Percentiles rank a stretch among this genome's conserved stretches.
Evolutionary conservation across 768 basidiomycete species (phyloP).

Genomic region (Hypholoma sublateritium): DNA sequence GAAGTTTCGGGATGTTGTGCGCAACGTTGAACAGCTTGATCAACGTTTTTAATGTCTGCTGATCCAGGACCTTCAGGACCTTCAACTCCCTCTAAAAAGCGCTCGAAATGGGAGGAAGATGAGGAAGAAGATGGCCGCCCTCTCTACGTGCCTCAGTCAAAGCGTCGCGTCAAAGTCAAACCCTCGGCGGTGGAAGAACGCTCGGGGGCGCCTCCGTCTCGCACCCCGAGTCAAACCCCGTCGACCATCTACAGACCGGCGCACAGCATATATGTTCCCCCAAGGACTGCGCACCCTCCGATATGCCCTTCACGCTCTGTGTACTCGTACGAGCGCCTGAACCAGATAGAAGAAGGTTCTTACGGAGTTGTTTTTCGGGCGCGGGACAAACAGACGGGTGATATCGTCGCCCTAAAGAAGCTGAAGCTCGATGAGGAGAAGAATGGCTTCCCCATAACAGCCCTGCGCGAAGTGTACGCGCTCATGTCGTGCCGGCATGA

Average conservation of each 20-base stretch:
- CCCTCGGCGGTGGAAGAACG: slow-evolving; percentile 22
- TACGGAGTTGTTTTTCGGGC: slow-evolving; percentile 99
- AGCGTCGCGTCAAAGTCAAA: slow-evolving; percentile 55
- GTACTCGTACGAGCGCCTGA: slow-evolving; percentile 89
- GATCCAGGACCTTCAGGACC: slow-evolving; percentile 40
- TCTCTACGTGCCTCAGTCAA: slow-evolving; percentile 41
- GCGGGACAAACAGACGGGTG: slow-evolving; percentile 89
- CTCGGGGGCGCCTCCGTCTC: slow-evolving; percentile 17
- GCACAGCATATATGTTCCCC: slow-evolving; percentile 75
- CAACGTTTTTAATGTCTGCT: slow-evolving; percentile 9
- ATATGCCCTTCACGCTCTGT: slow-evolving; percentile 89
- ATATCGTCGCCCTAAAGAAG: slow-evolving; percentile 96
- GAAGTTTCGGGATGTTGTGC: neutral
- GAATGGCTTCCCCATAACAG: slow-evolving; percentile 97
- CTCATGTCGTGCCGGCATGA: slow-evolving; percentile 93
- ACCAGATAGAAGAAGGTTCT: slow-evolving; percentile 98
- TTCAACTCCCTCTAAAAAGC: slow-evolving; percentile 64
- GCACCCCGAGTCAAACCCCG: slow-evolving; percentile 16
- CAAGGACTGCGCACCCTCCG: slow-evolving; percentile 72
- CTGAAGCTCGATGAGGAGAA: slow-evolving; percentile 98
- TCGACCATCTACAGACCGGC: slow-evolving; percentile 19
- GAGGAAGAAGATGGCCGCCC: slow-evolving; percentile 34
- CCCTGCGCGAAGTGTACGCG: slow-evolving; percentile 92
- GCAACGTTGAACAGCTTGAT: neutral
- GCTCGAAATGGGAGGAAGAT: slow-evolving; percentile 74